Percentiles rank a stretch among this genome's conserved stretches.
phyloP scores from a whole-genome alignment of 2,329 filamentous ascomycete genomes.

The Allantophomopsis lycopodina region DNA sequence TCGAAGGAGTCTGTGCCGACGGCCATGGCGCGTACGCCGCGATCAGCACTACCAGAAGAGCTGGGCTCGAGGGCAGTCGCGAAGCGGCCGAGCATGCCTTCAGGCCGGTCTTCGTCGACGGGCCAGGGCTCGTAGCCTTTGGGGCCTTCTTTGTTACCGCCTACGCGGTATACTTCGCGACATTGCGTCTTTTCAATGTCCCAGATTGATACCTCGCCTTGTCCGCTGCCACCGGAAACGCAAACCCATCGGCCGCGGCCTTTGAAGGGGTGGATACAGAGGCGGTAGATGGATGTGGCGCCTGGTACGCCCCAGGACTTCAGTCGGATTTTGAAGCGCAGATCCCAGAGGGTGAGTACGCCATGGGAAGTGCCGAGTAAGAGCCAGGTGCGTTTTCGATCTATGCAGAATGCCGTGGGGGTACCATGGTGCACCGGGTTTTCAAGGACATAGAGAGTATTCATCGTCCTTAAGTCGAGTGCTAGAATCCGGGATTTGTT shows the following conservation, averaged over 20 bases:
- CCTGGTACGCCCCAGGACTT: slow-evolving; percentile 81
- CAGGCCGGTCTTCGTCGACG: slow-evolving; percentile 77
- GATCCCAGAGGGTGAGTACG: slow-evolving; percentile 86
- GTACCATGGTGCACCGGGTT: slow-evolving; percentile 88
- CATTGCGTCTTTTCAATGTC: slow-evolving; percentile 85
- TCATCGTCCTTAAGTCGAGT: slow-evolving; percentile 80
- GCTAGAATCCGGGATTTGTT: slow-evolving; percentile 73
- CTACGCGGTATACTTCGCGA: slow-evolving; percentile 69
- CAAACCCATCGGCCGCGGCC: slow-evolving; percentile 76
- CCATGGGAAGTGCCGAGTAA: slow-evolving; percentile 86
- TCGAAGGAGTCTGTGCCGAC: slow-evolving; percentile 59
- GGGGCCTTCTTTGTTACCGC: slow-evolving; percentile 42
- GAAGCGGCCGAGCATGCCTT: slow-evolving; percentile 77
- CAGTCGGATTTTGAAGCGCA: slow-evolving; percentile 82
- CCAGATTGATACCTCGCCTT: slow-evolving; percentile 89
- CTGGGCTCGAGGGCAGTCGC: slow-evolving; percentile 58
- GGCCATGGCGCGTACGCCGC: slow-evolving; percentile 62
- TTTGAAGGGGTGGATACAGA: slow-evolving; percentile 66
- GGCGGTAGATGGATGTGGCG: slow-evolving; percentile 64
- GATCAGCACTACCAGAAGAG: slow-evolving; percentile 38
- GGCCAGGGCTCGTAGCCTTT: slow-evolving; percentile 73
- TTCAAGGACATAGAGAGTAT: slow-evolving; percentile 61
- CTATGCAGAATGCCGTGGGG: slow-evolving; percentile 82
- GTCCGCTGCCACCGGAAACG: slow-evolving; percentile 73
- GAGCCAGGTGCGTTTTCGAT: slow-evolving; percentile 79